Evolutionary conservation across 169 alveolate species (phyloP), one percentile per base, ranked within the genome.

Genomic region (Plasmodium reichenowi): DNA sequence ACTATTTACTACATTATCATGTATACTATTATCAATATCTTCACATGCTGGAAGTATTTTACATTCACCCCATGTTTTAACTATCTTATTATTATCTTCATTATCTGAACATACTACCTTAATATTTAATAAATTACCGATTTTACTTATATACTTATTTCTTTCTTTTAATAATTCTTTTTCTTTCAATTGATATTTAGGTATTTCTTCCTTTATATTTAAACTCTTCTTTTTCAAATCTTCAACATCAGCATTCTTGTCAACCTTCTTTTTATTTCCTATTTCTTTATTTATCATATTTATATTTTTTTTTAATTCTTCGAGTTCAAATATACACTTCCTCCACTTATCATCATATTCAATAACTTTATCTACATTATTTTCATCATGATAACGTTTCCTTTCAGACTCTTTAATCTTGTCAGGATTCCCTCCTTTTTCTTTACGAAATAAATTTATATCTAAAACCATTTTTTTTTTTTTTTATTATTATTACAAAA

Each of bases 101-200:
- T 97, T 96, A 62, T 96, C 95, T 68, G 98, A 95, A 6, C 95
- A 96, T 2, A 98, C 99, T 26, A 98, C 99, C 2, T 96, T 96
- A 3, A 92, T 95, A 71, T 97, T 96, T 29, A 98, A 95, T 29
- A 98, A 72, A 89, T 99, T 99, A 32, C 99, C 99, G 13, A 97
- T 95, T 22, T 74, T 59, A n/a, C 87, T 58, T 62, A 96, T 87
- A 56, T 93, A 78, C 47, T 50, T 66, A 70, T 96, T 96, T 29
- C 98, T 93, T 71, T 74, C 59, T 74, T 71, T 75, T 71, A 92
- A 93, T 7, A 93, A 90, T 22, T 88, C 93, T 26, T 93, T 91
- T 22, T 93, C 96, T 15, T 72, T 87, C 26, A 93, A 94, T 75
- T 89, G 94, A 71, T 88, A 58, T n/a, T 68, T 54, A 24, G 96